phyloP scores from a whole-genome alignment of 2,329 filamentous ascomycete species.

The Xylaria sp. region DNA sequence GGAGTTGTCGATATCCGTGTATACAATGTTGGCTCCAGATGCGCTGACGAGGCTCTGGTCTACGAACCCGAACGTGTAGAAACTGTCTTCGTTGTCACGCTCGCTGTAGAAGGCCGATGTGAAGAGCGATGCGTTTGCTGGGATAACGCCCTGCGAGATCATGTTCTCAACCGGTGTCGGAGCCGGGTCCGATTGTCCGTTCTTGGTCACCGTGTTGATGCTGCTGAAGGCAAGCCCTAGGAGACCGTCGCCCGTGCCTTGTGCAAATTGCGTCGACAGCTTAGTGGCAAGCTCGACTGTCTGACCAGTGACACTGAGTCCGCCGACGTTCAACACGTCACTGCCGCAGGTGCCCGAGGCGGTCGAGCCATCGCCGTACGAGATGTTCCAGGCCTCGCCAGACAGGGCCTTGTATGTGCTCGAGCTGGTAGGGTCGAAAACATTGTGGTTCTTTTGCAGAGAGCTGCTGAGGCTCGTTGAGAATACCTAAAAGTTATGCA shows the following conservation, averaged over 20 bases:
- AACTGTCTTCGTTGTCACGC: slow-evolving; percentile 60
- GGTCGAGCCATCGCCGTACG: slow-evolving; percentile 73
- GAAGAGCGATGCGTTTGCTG: slow-evolving; percentile 66
- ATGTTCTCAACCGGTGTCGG: slow-evolving; percentile 75
- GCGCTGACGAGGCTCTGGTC: slow-evolving; percentile 68
- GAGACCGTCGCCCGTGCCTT: slow-evolving; percentile 70
- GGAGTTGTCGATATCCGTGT: slow-evolving; percentile 70
- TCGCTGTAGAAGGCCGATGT: slow-evolving; percentile 70
- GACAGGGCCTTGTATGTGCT: slow-evolving; percentile 65
- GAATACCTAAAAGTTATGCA: slow-evolving; percentile 57
- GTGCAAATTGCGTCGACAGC: slow-evolving; percentile 67
- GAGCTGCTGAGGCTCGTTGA: slow-evolving; percentile 61
- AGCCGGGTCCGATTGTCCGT: slow-evolving; percentile 58
- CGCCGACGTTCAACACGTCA: slow-evolving; percentile 72
- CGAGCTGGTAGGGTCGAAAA: slow-evolving; percentile 71
- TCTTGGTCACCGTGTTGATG: slow-evolving; percentile 68
- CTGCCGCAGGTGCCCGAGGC: slow-evolving; percentile 73
- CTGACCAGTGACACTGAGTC: slow-evolving; percentile 69
- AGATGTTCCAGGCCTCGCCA: slow-evolving; percentile 70
- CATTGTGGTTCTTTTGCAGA: slow-evolving; percentile 58
- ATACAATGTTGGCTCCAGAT: slow-evolving; percentile 65
- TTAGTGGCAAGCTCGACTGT: slow-evolving; percentile 71
- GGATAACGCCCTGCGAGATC: slow-evolving; percentile 62
- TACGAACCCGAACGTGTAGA: slow-evolving; percentile 80
- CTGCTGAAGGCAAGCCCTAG: slow-evolving; percentile 72